Conservation (phyloP, 352 stramenopile species). For the Globisporangium apiculatum region DNA sequence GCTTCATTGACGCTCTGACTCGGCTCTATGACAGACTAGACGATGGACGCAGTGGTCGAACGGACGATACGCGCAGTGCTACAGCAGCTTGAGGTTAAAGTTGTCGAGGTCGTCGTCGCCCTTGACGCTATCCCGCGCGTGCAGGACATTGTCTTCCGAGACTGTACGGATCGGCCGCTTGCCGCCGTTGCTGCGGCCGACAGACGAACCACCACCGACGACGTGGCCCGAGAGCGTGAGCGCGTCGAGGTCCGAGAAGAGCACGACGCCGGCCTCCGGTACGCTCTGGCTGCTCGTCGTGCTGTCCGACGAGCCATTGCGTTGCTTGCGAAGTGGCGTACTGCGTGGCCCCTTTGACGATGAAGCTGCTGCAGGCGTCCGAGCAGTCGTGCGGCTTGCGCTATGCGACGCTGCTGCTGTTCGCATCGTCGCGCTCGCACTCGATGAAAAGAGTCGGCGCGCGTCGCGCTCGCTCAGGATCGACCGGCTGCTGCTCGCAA, state of each 20-base stretch:
- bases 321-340: constrained; percentile 19
- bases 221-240: constrained; percentile 57
- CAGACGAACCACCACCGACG: constrained; percentile 10
- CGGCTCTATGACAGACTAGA: too few relatives aligned
- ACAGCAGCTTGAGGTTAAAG: constrained; percentile 61
- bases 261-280: constrained; percentile 33
- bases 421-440: constrained; percentile 5
- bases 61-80: not conserved
- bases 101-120: constrained; percentile 65
- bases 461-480: constrained; percentile 10
- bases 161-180: constrained; percentile 40
- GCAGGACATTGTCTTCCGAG: constrained; percentile 50
- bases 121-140: constrained; percentile 9
- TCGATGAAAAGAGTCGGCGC: not conserved
- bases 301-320: constrained; percentile 37
- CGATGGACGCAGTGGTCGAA: too few relatives aligned
- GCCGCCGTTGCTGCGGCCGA: not conserved
- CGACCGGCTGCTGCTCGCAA: constrained; percentile 19
- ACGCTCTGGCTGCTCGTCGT: constrained; percentile 23
- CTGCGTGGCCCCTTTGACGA: too few relatives aligned
- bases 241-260: constrained; percentile 59
- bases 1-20: too few relatives aligned
- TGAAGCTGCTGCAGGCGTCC: not conserved
- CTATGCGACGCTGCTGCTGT: too few relatives aligned
- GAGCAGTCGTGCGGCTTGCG: too few relatives aligned